Conservation (phyloP, 805 yeast genomes). For the Wickerhamomyces rabaulensis region DNA sequence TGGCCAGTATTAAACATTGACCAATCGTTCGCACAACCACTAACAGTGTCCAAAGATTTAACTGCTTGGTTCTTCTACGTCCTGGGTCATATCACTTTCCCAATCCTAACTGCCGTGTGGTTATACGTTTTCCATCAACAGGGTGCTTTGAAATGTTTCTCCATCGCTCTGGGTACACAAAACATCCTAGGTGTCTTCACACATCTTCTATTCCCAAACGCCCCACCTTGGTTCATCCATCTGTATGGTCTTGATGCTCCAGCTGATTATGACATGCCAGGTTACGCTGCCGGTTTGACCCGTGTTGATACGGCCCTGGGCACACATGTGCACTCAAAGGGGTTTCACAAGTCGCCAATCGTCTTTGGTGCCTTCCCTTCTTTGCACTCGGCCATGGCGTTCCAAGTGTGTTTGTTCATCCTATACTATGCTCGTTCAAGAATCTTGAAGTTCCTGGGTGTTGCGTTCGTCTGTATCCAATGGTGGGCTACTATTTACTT, state of each 20-base stretch:
- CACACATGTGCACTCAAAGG: constrained; percentile 51
- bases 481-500: constrained; percentile 76
- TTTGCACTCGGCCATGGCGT: constrained; percentile 62
- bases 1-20: constrained; percentile 48
- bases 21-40: constrained; percentile 36
- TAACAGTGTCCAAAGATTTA: constrained; percentile 43
- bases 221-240: constrained; percentile 72
- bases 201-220: constrained; percentile 60
- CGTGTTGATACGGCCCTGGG: constrained; percentile 62
- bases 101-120: constrained; percentile 57
- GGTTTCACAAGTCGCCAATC: constrained; percentile 63
- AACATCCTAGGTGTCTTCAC: constrained; percentile 56
- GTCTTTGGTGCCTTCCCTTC: constrained; percentile 67
- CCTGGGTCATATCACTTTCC: constrained; percentile 53
- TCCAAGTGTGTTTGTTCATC: constrained; percentile 34
- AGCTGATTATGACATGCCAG: constrained; percentile 58
- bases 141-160: constrained; percentile 51
- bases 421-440: constrained; percentile 35
- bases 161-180: constrained; percentile 53
- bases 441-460: constrained; percentile 26
- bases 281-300: constrained; percentile 67
- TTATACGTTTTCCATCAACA: constrained; percentile 63
- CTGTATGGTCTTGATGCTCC: constrained; percentile 49
- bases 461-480: constrained; percentile 46
- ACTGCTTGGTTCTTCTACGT: constrained; percentile 62